Evolutionary conservation across 768 basidiomycete genomes (phyloP).

Genomic region (Serendipita vermifera): DNA sequence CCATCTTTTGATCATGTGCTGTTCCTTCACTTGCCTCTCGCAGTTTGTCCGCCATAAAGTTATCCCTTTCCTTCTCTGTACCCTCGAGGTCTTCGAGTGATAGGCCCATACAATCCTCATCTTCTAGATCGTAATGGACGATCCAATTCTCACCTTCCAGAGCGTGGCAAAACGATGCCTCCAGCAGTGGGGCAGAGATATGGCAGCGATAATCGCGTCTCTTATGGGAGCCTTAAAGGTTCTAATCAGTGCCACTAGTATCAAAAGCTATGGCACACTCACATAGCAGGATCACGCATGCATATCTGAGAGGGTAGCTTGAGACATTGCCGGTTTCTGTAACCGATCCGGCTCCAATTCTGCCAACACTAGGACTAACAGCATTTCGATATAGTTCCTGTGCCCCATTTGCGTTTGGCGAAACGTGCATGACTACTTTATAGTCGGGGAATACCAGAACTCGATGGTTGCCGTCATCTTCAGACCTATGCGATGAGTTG

Average conservation of each 20-base stretch:
- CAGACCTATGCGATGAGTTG: slow-evolving; percentile 72
- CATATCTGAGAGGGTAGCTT: slow-evolving; percentile 78
- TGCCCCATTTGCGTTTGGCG: slow-evolving; percentile 50
- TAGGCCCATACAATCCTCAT: slow-evolving; percentile 34
- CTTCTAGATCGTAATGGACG: slow-evolving; percentile 60
- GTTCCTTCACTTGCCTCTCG: slow-evolving; percentile 35
- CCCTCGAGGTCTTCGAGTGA: slow-evolving; percentile 50
- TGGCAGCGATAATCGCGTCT: slow-evolving; percentile 83
- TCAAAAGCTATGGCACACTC: slow-evolving; percentile 23
- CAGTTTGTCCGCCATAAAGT: slow-evolving; percentile 35
- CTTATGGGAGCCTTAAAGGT: slow-evolving; percentile 71
- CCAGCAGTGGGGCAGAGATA: slow-evolving; percentile 73
- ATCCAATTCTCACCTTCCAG: slow-evolving; percentile 61
- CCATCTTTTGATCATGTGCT: slow-evolving; percentile 41
- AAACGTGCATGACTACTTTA: slow-evolving; percentile 65
- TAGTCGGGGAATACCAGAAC: slow-evolving; percentile 90
- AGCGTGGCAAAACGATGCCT: slow-evolving; percentile 52
- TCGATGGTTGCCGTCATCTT: slow-evolving; percentile 50
- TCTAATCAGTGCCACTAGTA: neutral
- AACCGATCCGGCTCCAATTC: slow-evolving; percentile 26
- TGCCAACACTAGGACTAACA: slow-evolving; percentile 43
- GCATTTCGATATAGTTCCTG: slow-evolving; percentile 50
- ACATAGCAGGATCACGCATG: slow-evolving; percentile 85
- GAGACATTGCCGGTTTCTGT: slow-evolving; percentile 37
- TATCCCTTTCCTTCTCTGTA: slow-evolving; percentile 41